These are phyloP conservation scores for Cichorium intybus DNA, from an alignment of 140 eudicot species.

Conservation along the genomic window DNA sequence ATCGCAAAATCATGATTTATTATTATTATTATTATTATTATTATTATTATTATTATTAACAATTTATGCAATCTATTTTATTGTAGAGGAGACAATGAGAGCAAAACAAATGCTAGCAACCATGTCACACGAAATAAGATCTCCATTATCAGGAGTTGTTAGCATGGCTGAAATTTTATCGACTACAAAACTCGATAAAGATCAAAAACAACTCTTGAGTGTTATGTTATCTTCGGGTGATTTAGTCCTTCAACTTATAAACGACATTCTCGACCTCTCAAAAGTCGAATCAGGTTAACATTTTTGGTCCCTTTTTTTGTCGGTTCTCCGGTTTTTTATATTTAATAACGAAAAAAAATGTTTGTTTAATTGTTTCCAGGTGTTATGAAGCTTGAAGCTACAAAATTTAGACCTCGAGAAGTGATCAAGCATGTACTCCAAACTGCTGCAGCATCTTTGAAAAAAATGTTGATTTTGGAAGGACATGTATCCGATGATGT, in stretches of 20 bases:
- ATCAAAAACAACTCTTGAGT: slow-evolving; percentile 54
- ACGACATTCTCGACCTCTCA: slow-evolving; percentile 82
- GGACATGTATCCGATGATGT: slow-evolving; percentile 78
- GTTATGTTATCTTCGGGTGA: slow-evolving; percentile 84
- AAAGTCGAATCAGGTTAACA: slow-evolving; percentile 75
- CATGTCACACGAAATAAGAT: slow-evolving; percentile 85
- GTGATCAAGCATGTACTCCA: slow-evolving; percentile 82
- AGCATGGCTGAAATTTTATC: slow-evolving; percentile 79
- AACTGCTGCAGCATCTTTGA: slow-evolving; percentile 88
- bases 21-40: background rate
- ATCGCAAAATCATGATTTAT: no score
- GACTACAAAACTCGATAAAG: slow-evolving; percentile 63
- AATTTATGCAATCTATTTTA: background rate
- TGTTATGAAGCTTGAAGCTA: slow-evolving; percentile 84
- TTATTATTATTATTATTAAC: background rate
- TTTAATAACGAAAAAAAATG: no score
- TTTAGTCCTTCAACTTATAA: slow-evolving; percentile 69
- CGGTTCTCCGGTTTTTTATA: no score
- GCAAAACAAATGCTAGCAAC: slow-evolving; percentile 86
- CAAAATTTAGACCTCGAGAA: slow-evolving; percentile 84
- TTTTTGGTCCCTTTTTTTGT: background rate
- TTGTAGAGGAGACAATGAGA: slow-evolving; percentile 80
- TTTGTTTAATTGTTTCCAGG: slow-evolving; percentile 34
- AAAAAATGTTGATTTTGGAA: slow-evolving; percentile 75
- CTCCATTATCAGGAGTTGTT: slow-evolving; percentile 76